Base-by-base conservation (phyloP, 2,329 filamentous ascomycete species). In the Lachnellula hyalina region DNA sequence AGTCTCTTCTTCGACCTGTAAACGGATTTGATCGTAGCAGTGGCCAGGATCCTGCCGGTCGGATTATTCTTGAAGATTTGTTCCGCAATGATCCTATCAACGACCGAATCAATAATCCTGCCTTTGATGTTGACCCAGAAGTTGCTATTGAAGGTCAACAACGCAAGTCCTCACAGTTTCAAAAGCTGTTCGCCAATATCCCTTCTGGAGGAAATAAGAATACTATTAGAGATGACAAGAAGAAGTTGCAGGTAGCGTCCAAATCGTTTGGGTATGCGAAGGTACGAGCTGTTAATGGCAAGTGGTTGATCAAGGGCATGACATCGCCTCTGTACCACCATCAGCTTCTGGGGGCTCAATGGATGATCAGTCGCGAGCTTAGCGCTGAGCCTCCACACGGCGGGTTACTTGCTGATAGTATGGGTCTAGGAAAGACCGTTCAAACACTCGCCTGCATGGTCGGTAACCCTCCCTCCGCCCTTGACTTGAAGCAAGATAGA, bases 401-500 rank as follows among this genome's bases (percentile, higher is more conserved):
- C 2, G 84, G 83, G 0, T 72, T 87, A 1, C 61, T 86, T 0
- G 80, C 79, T 0, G 83, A 87, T 62, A 77, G 77, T 25, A 85
- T 86, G 81, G 84, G 84, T 0, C 66, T 87, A 0, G 84, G 84
- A 0, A 87, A 87, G 67, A 87, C 84, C 0, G 73, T 84, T 3
- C 77, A 83, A 63, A 63, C 64, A 1, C 41, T 73, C 7, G 70
- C 70, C 2, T 69, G 65, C 45, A 71, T 73, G 55, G 56, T 67
- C 4, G 69, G 65, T 1, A 73, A 67, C 15, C 75, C 74, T 0
- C 77, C 74, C 0, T 61, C 71, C 0, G 55, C 72, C 9, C 71
- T 76, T 19, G 71, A 77, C 4, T 47, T 49, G 0, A 34, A 48
- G 3, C 54, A 57, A 1, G 51, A 52, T 2, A 49, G 61, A 9